These are phyloP conservation scores for Echinochloa phyllopogon DNA, from an alignment of 176 grass and related monocot genomes.

Conservation along the genomic window DNA sequence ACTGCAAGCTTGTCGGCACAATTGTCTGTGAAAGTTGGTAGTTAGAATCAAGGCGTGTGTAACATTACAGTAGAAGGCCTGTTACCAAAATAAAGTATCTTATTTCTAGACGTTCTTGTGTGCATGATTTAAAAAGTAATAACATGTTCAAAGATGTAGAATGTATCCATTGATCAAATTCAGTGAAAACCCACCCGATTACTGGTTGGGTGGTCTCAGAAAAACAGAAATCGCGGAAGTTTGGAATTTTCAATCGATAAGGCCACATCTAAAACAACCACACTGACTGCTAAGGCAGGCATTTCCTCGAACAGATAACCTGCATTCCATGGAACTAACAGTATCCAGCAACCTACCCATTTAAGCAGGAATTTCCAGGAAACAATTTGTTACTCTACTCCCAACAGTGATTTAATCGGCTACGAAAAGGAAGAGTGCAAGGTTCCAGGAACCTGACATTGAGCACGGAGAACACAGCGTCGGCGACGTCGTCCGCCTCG, in stretches of 20 bases:
- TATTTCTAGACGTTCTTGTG: constrained; percentile 9
- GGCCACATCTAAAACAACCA: background rate
- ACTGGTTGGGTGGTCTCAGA: too few relatives aligned
- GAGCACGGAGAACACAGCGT: constrained; percentile 67
- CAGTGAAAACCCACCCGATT: background rate
- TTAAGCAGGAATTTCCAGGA: background rate
- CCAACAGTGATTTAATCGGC: background rate
- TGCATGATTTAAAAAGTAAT: background rate
- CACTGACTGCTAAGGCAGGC: background rate
- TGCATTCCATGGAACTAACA: background rate
- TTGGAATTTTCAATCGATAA: background rate
- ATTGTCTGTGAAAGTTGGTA: constrained; percentile 54
- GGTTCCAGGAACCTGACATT: constrained; percentile 54
- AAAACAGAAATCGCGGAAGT: background rate
- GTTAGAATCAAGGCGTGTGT: constrained; percentile 31
- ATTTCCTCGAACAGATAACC: constrained; percentile 42
- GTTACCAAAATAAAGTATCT: background rate
- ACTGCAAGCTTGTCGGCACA: constrained; percentile 72
- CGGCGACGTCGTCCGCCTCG: constrained; percentile 74
- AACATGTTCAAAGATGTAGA: background rate
- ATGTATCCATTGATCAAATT: background rate
- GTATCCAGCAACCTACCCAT: background rate
- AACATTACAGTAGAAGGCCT: background rate
- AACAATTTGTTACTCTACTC: background rate
- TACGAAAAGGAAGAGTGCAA: background rate